Base-by-base conservation (phyloP, 2,329 filamentous ascomycete species). In the Sporothrix pseudoabietina region DNA sequence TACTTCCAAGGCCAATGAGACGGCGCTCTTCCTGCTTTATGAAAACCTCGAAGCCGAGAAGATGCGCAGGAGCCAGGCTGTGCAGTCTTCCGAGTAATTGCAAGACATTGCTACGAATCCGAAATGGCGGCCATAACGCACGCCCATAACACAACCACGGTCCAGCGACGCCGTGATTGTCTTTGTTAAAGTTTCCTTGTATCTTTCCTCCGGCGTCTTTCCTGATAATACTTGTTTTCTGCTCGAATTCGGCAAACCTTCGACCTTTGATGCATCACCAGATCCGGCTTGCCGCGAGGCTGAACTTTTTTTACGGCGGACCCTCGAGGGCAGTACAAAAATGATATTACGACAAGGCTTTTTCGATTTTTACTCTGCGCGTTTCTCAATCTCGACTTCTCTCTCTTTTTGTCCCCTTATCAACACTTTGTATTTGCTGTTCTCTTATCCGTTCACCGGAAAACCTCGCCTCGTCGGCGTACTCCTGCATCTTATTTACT, bases 41-140 rank as follows among this genome's bases (percentile, higher is more conserved):
- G 96, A 99, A 87, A 99, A 99, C 83, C 89, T 99, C 70, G 96
- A 99, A 85, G 95, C 94, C 19, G 96, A 99, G 87, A 99, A 99
- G 89, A 97, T 97, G 90, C 94, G 96, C 79, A 93, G 96, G 81
- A 97, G 94, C 86, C 92, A 97, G 84, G 88, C 90, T 10, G 76
- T 74, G 72, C 86, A 86, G 78, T 80, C 84, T 70, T 77, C 82
- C 69, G 87, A 89, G 81, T 89, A 89, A 78, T 72, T 68, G 41
- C 68, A 26, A 26, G 19, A 16, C 4, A 55, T 55, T 55, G 22
- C 52, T 12, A 49, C 35, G 1, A 39, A 32, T 26, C 74, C 19
- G 52, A 39, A 39, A 16, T 59, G 14, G 32, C 52, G 76, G 77
- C 78, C 7, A 57, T 52, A n/a, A 63, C 16, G 32, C 41, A 16